Percentiles rank a stretch among this genome's conserved stretches.
Evolutionary conservation across 495 filamentous ascomycete species (phyloP).

Genomic region (Lophiostoma macrostomum): DNA sequence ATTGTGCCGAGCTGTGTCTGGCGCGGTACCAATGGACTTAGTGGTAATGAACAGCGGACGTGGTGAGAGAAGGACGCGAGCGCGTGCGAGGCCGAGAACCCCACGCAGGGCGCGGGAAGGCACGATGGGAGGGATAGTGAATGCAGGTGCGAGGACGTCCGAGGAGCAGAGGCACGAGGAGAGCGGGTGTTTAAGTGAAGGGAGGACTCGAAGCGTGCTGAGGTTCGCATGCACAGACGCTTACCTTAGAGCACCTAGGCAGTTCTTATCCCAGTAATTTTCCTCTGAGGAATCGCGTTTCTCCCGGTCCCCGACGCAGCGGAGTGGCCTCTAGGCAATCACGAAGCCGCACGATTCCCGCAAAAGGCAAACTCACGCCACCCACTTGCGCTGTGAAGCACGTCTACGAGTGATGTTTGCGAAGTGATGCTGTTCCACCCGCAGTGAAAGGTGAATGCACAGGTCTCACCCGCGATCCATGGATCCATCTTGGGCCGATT

Average conservation of each 20-base stretch:
- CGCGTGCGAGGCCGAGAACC: constrained; percentile 27
- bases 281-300: no score
- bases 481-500: no score
- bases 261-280: no score
- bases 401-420: no score
- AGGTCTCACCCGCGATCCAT: no score
- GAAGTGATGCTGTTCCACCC: no score
- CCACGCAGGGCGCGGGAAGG: constrained; percentile 43
- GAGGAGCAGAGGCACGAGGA: constrained; percentile 28
- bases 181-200: constrained; percentile 35
- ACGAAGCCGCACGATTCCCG: no score
- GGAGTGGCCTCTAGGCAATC: no score
- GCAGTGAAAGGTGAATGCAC: no score
- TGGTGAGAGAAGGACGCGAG: background rate
- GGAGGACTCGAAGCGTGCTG: constrained; percentile 18
- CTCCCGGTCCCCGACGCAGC: no score
- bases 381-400: no score
- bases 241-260: background rate
- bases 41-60: constrained; percentile 16
- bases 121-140: constrained; percentile 14
- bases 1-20: constrained; percentile 24
- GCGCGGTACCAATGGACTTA: constrained; percentile 9
- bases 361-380: no score
- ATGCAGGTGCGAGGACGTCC: constrained; percentile 13
- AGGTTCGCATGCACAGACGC: background rate